These are phyloP conservation scores for Solanum peruvianum DNA, from an alignment of 257 asterid species.

Conservation along the genomic window DNA sequence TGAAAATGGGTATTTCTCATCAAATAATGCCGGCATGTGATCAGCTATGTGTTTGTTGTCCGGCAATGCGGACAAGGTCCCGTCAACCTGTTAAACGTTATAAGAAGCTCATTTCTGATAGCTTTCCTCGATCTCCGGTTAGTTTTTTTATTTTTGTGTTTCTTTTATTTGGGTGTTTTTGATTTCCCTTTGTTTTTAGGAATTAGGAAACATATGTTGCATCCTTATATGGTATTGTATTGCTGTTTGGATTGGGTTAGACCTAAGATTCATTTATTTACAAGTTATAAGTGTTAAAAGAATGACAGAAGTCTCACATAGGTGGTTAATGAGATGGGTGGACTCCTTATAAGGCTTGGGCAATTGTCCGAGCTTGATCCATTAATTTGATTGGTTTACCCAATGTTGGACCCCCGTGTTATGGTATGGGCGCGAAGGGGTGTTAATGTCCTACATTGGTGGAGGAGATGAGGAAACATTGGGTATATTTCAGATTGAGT, in stretches of 20 bases:
- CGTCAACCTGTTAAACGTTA: constrained; percentile 77
- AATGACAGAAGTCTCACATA: no score
- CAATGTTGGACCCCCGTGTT: background rate
- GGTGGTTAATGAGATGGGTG: no score
- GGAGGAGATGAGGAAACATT: background rate
- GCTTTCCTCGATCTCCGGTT: constrained; percentile 53
- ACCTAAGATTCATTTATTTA: background rate
- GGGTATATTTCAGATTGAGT: background rate
- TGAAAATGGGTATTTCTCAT: constrained; percentile 46
- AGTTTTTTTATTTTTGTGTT: background rate
- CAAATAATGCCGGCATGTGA: constrained; percentile 55
- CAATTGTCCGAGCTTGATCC: background rate
- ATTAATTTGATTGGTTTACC: background rate
- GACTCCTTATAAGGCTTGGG: no score
- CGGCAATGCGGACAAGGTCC: constrained; percentile 70
- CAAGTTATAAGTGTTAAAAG: background rate
- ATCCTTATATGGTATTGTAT: background rate
- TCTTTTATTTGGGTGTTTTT: background rate
- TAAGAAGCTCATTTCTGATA: constrained; percentile 60
- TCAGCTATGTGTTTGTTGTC: constrained; percentile 61
- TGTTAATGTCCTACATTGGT: background rate
- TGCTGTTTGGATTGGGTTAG: background rate
- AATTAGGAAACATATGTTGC: background rate
- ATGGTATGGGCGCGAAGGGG: background rate
- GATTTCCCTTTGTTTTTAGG: background rate